Conservation (phyloP, 108 stramenopile species). For the Pseudonitzschia multiseries region DNA sequence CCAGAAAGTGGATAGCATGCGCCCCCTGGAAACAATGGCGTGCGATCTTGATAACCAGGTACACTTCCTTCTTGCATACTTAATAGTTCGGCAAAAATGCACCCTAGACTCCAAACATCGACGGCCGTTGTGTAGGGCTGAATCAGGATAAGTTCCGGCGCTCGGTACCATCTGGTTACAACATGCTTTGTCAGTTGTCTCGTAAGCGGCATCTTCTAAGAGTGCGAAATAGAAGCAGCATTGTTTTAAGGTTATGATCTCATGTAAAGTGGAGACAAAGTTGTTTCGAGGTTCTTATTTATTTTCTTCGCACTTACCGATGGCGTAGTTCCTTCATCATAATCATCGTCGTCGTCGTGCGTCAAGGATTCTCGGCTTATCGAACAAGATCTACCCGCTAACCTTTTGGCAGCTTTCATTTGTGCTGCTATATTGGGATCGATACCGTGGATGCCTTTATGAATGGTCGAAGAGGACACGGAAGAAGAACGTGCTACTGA, state of each 20-base stretch:
- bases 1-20: conserved; percentile 94
- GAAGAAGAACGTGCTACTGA: conserved; percentile 12
- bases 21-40: conserved; percentile 96
- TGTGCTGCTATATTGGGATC: not conserved
- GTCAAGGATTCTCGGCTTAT: conserved; percentile 2
- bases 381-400: conserved; percentile 1
- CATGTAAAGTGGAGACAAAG: not conserved
- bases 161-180: conserved; percentile 98
- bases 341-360: not conserved
- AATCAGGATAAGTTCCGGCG: conserved; percentile 96
- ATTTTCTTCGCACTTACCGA: not conserved
- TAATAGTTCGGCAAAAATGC: conserved; percentile 86
- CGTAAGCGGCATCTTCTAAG: conserved; percentile 52
- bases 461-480: not conserved
- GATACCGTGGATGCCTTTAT: conserved; percentile 12
- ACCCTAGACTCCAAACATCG: conserved; percentile 96
- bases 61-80: conserved; percentile 94
- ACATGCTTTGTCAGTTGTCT: conserved; percentile 97
- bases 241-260: not conserved
- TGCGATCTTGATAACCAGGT: conserved; percentile 86
- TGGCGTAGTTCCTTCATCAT: not conserved
- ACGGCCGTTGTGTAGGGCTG: conserved; percentile 96
- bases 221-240: conserved; percentile 3
- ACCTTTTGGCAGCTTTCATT: conserved; percentile 9
- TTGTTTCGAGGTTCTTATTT: not conserved